phyloP scores from a whole-genome alignment of 129 eudicot species.

The Chrysanthemum makinoi region DNA sequence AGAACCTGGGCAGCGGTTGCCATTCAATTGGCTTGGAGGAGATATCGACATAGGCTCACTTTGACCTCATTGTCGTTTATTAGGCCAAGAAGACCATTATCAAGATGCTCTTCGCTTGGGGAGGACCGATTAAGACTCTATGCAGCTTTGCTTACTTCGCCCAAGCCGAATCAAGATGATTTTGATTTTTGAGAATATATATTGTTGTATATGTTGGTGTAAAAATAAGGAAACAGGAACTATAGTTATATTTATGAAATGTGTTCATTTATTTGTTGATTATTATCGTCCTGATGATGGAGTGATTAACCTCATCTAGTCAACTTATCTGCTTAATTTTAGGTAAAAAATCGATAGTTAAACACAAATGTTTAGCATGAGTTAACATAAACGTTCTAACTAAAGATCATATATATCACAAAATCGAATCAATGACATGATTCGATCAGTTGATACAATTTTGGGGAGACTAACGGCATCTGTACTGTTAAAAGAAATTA shows the following conservation, averaged over 20 bases:
- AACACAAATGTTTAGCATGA: no score
- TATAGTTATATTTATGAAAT: conserved; percentile 2
- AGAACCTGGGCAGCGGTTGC: conserved; percentile 99
- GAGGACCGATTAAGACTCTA: conserved; percentile 90
- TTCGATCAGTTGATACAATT: no score
- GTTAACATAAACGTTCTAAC: no score
- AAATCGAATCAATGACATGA: no score
- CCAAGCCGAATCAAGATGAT: conserved; percentile 94
- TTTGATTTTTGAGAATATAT: conserved; percentile 59
- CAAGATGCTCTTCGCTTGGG: conserved; percentile 84
- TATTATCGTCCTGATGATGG: not conserved
- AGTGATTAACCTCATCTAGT: not conserved
- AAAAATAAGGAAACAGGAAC: not conserved
- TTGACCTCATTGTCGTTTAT: conserved; percentile 85
- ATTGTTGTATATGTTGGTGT: not conserved
- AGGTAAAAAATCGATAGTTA: no score
- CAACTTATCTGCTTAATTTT: no score
- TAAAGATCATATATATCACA: no score
- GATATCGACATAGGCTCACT: conserved; percentile 80
- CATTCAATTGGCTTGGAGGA: conserved; percentile 91
- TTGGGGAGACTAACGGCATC: no score
- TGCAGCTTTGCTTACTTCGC: conserved; percentile 84
- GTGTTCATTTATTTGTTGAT: conserved; percentile 10
- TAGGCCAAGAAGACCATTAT: conserved; percentile 90
- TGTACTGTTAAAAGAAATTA: no score